Percentiles rank a stretch among this genome's conserved stretches.
phyloP scores from a whole-genome alignment of 352 stramenopile species.

The Pythium graminicola region DNA sequence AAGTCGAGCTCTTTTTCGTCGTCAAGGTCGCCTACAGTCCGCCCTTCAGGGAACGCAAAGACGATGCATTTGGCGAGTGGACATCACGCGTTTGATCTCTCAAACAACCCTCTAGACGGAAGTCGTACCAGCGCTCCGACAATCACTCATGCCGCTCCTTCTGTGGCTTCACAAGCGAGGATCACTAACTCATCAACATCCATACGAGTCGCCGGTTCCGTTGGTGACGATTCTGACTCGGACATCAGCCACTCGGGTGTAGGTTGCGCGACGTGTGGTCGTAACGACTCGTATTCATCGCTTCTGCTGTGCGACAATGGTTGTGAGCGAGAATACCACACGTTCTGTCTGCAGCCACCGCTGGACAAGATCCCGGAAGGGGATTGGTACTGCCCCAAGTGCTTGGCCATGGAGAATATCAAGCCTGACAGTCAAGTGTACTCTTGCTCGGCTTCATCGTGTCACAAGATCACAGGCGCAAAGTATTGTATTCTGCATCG shows the following conservation, averaged over 20 bases:
- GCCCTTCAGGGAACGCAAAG: not conserved
- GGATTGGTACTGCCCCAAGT: conserved; percentile 45
- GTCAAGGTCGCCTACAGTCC: not conserved
- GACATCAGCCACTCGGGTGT: conserved; percentile 9
- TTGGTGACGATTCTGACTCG: conserved; percentile 10
- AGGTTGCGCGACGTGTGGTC: conserved; percentile 26
- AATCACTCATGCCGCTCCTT: not conserved
- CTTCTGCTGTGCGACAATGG: conserved; percentile 49
- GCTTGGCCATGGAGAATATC: conserved; percentile 24
- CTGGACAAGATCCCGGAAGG: conserved; percentile 40
- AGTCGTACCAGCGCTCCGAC: no score
- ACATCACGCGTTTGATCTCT: no score
- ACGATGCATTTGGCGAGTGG: not conserved
- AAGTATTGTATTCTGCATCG: conserved; percentile 35
- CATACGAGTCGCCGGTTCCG: no score
- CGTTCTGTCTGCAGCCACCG: conserved; percentile 35
- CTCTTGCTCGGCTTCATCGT: conserved; percentile 28
- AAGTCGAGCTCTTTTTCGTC: not conserved
- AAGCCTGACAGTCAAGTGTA: conserved; percentile 22
- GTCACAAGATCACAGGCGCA: conserved; percentile 34
- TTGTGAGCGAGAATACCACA: conserved; percentile 49
- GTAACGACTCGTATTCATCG: conserved; percentile 37
- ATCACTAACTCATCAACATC: no score
- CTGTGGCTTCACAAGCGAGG: no score
- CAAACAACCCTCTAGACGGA: no score